Conservation (phyloP, 441 rosid genomes). For the Sinapis alba region DNA sequence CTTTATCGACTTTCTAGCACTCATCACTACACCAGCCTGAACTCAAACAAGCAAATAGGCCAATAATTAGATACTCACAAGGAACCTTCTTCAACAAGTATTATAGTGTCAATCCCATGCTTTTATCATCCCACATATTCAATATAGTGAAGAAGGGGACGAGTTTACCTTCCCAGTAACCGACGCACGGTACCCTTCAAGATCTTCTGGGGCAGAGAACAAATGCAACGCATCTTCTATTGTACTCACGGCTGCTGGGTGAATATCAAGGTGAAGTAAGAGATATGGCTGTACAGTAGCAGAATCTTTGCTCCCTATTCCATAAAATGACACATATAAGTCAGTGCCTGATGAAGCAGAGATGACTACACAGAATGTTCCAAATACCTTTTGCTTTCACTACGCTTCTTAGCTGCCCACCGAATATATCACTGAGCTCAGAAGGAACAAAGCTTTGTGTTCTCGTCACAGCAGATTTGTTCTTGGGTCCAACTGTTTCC, state of each 20-base stretch:
- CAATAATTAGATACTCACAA: background rate
- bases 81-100: background rate
- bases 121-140: background rate
- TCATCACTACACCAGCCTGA: constrained; percentile 29
- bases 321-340: constrained; percentile 9
- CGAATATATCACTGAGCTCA: constrained; percentile 81
- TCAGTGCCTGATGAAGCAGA: background rate
- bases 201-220: constrained; percentile 77
- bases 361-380: background rate
- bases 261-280: constrained; percentile 87
- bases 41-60: constrained; percentile 9
- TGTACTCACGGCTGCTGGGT: constrained; percentile 63
- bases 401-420: constrained; percentile 78
- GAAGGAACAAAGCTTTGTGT: constrained; percentile 80
- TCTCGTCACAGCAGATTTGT: constrained; percentile 92
- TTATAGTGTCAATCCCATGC: background rate
- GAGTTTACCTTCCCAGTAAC: constrained; percentile 73
- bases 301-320: constrained; percentile 71
- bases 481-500: constrained; percentile 98
- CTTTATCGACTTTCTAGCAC: constrained; percentile 83
- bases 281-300: constrained; percentile 89
- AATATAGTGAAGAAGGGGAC: background rate
- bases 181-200: constrained; percentile 86
- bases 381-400: constrained; percentile 81
- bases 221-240: constrained; percentile 88